Base-by-base conservation (phyloP, 345 rosid genomes). In the Garcia nutans region DNA sequence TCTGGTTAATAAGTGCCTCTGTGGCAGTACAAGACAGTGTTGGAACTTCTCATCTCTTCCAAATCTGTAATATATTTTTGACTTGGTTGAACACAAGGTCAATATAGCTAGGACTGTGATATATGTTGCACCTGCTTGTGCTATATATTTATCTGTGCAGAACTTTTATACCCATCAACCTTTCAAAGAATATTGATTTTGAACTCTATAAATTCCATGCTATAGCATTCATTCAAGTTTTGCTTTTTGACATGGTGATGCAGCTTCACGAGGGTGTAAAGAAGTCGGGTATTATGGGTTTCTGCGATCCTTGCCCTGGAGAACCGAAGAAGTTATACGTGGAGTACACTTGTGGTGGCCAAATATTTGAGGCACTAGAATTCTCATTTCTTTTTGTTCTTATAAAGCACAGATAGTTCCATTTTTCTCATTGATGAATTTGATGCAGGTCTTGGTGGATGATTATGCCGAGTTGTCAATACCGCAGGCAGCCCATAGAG, bases 211-310 rank as follows among this genome's bases (percentile, higher is more conserved):
- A 26, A 55, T 68, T 47, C 44, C 65, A 31, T 68, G 50, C 52
- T 16, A n/a, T 68, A 15, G 31, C 60, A 76, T 62, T 26, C 54
- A 12, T 58, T 41, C 68, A 10, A n/a, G 65, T 20, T 71, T 44
- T 54, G n/a, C 58, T 59, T 22, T 74, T 72, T 26, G 44, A 37
- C 57, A 31, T 42, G 24, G 80, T 50, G 58, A 10, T 67, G 82
- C 88, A 90, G 93, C 97, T 96, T 86, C 99, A 96, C 24, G 89
- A 88, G 50, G 97, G 99, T 75, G 89, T 96, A 73, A 93, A 90
- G 84, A 93, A 96, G 82, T n/a, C 93, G 0, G 98, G 97, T 75
- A 92, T 96, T 26, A 93, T 96, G 99, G 99, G 99, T 9, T 96
- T 93, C 78, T 93, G 91, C 16, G 94, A 96, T 87, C 97, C 99